A percentile compares a stretch with the other conserved stretches of the same genome.
These are phyloP conservation scores for Capillidium heterosporum DNA, from an alignment of 371 early-diverging fungal species.

Conservation along the genomic window DNA sequence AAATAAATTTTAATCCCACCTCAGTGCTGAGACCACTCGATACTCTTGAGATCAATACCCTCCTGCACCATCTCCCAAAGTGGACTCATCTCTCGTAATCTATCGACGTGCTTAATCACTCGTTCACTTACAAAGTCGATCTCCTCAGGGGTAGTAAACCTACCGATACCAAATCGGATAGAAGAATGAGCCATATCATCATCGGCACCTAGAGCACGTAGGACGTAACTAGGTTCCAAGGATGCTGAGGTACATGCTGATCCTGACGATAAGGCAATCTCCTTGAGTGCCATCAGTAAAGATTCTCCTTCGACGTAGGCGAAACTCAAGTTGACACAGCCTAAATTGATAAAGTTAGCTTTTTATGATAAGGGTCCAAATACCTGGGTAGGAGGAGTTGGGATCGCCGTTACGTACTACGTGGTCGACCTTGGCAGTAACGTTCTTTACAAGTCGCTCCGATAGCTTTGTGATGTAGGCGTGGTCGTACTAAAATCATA, in stretches of 20 bases:
- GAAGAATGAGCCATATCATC: conserved; percentile 98
- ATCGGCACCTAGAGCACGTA: conserved; percentile 95
- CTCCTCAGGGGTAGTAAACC: conserved; percentile 96
- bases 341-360: conserved; percentile 9
- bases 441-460: conserved; percentile 58
- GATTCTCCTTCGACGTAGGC: conserved; percentile 99
- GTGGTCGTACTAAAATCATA: conserved; percentile 46
- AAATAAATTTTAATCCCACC: neutral
- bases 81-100: conserved; percentile 94
- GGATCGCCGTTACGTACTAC: conserved; percentile 85
- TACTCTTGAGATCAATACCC: conserved; percentile 80
- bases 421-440: conserved; percentile 52
- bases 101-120: conserved; percentile 79
- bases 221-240: conserved; percentile 96
- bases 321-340: conserved; percentile 98
- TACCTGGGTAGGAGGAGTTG: conserved; percentile 57
- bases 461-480: conserved; percentile 53
- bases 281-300: conserved; percentile 96
- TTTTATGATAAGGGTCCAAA: neutral
- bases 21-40: conserved; percentile 85
- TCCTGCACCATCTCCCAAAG: conserved; percentile 98
- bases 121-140: conserved; percentile 79
- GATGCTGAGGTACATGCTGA: conserved; percentile 98
- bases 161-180: conserved; percentile 96
- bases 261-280: conserved; percentile 94